Conservation (phyloP, 2,329 filamentous ascomycete genomes). For the Venturia carpophila region DNA sequence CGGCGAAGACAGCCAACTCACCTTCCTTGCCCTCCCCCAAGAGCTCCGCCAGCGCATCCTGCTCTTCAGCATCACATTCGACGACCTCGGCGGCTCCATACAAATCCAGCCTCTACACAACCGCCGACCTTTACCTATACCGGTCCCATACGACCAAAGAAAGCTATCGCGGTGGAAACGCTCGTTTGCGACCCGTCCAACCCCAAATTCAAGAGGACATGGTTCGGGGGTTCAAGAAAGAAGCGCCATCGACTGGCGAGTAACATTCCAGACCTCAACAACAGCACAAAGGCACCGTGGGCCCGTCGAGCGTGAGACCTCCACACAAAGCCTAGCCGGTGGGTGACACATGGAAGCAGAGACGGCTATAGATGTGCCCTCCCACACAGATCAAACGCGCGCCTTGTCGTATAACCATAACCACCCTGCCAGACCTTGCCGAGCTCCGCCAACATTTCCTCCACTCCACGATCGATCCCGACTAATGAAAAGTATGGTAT, state of each 20-base stretch:
- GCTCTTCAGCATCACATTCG: background rate
- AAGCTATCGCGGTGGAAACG: background rate
- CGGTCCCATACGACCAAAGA: background rate
- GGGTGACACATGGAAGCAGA: background rate
- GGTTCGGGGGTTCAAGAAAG: background rate
- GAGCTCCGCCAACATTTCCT: no score
- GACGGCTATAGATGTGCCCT: background rate
- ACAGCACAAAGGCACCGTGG: background rate
- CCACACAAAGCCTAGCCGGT: background rate
- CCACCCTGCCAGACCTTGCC: background rate
- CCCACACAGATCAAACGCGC: background rate
- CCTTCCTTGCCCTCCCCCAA: background rate
- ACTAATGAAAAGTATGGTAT: background rate
- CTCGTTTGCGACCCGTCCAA: background rate
- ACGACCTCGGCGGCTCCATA: background rate
- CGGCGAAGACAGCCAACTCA: background rate
- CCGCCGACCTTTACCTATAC: background rate
- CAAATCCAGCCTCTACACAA: background rate
- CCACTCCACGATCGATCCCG: background rate
- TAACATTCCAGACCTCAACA: background rate
- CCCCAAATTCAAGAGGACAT: background rate
- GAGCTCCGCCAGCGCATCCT: background rate
- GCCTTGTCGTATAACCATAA: background rate
- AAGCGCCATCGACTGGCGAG: background rate
- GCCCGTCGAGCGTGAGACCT: background rate